Evolutionary conservation across 164 flowering plant genomes (phyloP).

Genomic region (Paratinospora sagittata): DNA sequence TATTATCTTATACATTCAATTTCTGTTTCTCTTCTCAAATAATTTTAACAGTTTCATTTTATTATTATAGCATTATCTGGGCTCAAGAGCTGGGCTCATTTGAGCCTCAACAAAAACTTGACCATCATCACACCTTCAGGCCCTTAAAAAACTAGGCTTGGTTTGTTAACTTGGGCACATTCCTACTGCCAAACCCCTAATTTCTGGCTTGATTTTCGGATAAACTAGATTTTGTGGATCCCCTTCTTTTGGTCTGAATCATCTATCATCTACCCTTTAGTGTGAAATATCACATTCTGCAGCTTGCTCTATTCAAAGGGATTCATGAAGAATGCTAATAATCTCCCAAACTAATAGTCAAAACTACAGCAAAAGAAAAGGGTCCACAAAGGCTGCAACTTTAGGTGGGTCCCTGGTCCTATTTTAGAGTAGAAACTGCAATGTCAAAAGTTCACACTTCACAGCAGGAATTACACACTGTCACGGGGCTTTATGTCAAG

Average conservation of each 20-base stretch:
- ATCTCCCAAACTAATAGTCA: constrained; percentile 1
- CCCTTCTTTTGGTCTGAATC: neutral
- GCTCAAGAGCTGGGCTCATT: neutral
- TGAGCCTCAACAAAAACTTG: neutral
- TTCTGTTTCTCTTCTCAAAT: no score
- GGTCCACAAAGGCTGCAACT: no score
- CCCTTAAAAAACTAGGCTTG: neutral
- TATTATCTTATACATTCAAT: no score
- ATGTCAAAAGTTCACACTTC: neutral
- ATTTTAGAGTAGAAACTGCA: neutral
- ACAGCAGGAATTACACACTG: neutral
- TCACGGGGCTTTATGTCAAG: neutral
- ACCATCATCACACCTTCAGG: no score
- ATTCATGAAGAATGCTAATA: neutral
- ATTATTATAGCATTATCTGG: neutral
- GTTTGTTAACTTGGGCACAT: no score
- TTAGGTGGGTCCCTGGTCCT: neutral
- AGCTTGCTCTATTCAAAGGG: neutral
- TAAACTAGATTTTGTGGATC: neutral
- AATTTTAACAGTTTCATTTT: no score
- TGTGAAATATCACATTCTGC: neutral
- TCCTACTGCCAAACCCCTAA: neutral
- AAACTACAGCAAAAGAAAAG: neutral
- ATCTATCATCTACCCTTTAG: neutral
- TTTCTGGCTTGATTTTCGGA: no score